A percentile compares a stretch with the other conserved stretches of the same genome.
Evolutionary conservation across 352 stramenopile genomes (phyloP).

Genomic region (Saprolegnia parasitica): DNA sequence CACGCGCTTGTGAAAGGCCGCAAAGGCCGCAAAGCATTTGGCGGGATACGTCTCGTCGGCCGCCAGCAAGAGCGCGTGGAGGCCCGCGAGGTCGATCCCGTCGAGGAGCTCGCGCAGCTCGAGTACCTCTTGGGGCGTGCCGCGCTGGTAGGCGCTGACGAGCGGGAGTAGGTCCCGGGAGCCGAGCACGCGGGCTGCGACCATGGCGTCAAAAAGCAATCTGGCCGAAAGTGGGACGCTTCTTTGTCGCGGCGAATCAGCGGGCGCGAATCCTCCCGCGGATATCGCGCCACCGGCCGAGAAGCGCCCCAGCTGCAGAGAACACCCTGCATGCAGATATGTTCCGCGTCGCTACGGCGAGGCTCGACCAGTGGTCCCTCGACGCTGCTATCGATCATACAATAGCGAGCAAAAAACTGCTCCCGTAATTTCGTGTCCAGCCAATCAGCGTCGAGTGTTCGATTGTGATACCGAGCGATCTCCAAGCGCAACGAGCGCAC

Average conservation of each 20-base stretch:
- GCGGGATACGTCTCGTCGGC: background rate
- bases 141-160: background rate
- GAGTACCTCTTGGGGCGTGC: background rate
- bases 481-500: no score
- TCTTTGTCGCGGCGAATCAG: background rate
- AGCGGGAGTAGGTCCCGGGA: background rate
- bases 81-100: background rate
- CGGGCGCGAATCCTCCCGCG: no score
- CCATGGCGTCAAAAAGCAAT: background rate
- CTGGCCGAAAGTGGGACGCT: background rate
- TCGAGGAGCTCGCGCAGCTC: background rate
- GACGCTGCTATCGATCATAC: no score
- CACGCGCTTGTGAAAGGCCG: background rate
- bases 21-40: background rate
- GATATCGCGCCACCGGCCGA: no score
- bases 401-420: no score
- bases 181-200: background rate
- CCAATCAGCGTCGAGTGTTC: no score
- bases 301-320: no score
- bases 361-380: no score
- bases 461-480: no score
- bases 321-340: no score
- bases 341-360: no score
- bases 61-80: background rate
- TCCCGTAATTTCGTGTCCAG: no score